phyloP scores from a whole-genome alignment of 441 rosid genomes.

The Adansonia rubrostipa region DNA sequence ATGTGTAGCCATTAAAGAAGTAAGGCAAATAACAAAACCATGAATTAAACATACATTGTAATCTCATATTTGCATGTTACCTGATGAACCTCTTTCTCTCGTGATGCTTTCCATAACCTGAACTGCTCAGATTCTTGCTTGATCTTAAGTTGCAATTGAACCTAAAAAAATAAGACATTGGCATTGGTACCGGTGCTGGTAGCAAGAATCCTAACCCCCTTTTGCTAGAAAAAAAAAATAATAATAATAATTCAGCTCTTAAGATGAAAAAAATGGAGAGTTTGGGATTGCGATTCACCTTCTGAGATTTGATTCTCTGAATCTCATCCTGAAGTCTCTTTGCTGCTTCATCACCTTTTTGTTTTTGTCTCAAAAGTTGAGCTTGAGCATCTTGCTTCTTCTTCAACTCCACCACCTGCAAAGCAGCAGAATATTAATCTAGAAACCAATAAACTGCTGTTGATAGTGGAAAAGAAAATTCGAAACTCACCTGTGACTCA shows the following conservation, averaged over 20 bases:
- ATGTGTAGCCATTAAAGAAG: background rate
- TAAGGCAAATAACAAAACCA: background rate
- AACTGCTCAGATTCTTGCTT: constrained; percentile 98
- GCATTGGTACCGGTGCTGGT: constrained; percentile 8
- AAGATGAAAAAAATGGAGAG: constrained; percentile 10
- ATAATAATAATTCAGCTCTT: background rate
- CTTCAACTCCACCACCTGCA: constrained; percentile 80
- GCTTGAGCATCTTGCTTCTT: constrained; percentile 98
- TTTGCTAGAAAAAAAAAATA: background rate
- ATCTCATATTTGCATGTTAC: constrained; percentile 37
- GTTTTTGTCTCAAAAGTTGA: constrained; percentile 91
- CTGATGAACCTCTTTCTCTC: constrained; percentile 99
- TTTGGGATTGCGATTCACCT: constrained; percentile 46
- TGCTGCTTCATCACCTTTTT: constrained; percentile 95
- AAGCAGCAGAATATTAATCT: constrained; percentile 16
- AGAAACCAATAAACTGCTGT: background rate
- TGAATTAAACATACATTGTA: background rate
- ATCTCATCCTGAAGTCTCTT: constrained; percentile 86
- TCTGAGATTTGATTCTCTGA: constrained; percentile 87
- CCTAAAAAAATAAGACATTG: constrained; percentile 43
- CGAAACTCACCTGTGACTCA: constrained; percentile 76
- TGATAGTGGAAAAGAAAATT: constrained; percentile 14
- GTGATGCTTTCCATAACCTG: constrained; percentile 80
- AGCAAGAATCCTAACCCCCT: constrained; percentile 7
- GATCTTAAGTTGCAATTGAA: constrained; percentile 92